Evolutionary conservation across 192 early-diverging fungal genomes (phyloP), one percentile per base, ranked within the genome.

Genomic region (Linnemannia exigua): DNA sequence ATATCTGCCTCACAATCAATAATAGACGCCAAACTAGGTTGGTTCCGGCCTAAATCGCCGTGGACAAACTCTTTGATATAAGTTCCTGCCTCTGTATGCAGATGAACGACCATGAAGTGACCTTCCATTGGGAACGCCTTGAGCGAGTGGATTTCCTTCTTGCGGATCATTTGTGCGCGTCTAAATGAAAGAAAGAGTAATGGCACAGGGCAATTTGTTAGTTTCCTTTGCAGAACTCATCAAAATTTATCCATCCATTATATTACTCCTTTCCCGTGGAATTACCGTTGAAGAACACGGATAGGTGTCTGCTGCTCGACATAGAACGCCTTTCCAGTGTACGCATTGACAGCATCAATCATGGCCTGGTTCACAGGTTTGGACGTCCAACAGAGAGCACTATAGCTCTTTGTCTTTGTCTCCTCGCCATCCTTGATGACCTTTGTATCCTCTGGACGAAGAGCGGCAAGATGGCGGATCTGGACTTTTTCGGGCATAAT

Each of bases 51-150:
- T 22, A 94, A 80, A 89, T 99, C 98, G n/a, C 97, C 95, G 77
- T 98, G 97, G 2, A 98, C 92, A 94, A 98, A 99, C 89, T 99
- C 98, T 78, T 99, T 99, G 74, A 99, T 93, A 48, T 89, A 97
- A 1, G 97, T 95, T 17, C 98, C 98, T 17, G 98, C 97, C 78
- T 94, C 93, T 0, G 98, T 98, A 63, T 92, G 90, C 78, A 99
- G 77, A 66, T 93, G 89, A 1, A 96, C 87, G 2, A 89, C 89
- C 70, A 94, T 82, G 80, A 94, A 93, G 37, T 88, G 82, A 2
- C 86, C 88, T 71, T 92, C 85, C 3, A 94, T 37, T 70, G 83
- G 87, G 35, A 70, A 73, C 2, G 94, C 84, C n/a, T 86, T 87
- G 17, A 95, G 74, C 0, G 72, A 79, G 69, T 93, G 69, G 36